Base-by-base conservation (phyloP, 1,284 basidiomycete species). In the Phellopilus nigrolimitatus region DNA sequence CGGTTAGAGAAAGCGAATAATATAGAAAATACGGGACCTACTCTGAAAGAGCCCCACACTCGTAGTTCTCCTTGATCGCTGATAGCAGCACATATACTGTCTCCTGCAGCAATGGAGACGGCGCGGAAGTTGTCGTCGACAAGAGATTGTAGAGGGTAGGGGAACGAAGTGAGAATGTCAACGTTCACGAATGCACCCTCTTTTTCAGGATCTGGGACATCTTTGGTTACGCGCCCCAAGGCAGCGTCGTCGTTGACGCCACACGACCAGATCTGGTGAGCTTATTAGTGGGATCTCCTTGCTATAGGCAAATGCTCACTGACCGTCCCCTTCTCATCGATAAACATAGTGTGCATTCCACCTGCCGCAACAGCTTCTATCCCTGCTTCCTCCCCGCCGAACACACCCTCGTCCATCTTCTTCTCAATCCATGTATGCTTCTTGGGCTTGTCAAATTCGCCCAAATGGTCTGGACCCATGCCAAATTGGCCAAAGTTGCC, bases 161-260 rank as follows among this genome's bases (percentile, higher is more conserved):
- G 93, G 47, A 79, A 69, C 41, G 84, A 78, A 41, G 91, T 91
- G 55, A 91, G 76, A 48, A 86, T 82, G 58, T 95, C 91, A n/a
- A 82, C 70, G 56, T 86, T 83, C 50, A 89, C 66, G 54, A 75
- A 75, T 41, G 74, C 64, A 8, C 69, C 77, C 5, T 80, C 76
- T 45, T 83, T 77, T 21, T 79, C 71, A 40, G 82, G 81, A 62
- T 91, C 81, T 7, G 83, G 78, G 33, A 88, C 75, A 51, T 86
- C 78, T 47, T 76, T 71, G 1, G 91, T 94, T 54, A 80, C 67
- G 53, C 92, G 80, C n/a, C 95, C 94, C 22, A 97, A 78, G 34
- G 91, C 88, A 47, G 90, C 93, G 61, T 92, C 88, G 65, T 97
- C 94, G 65, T 97, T 97, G 57, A 91, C 84, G 41, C 93, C 93